Conservation (phyloP, 345 rosid genomes). For the Dipteronia sinensis region DNA sequence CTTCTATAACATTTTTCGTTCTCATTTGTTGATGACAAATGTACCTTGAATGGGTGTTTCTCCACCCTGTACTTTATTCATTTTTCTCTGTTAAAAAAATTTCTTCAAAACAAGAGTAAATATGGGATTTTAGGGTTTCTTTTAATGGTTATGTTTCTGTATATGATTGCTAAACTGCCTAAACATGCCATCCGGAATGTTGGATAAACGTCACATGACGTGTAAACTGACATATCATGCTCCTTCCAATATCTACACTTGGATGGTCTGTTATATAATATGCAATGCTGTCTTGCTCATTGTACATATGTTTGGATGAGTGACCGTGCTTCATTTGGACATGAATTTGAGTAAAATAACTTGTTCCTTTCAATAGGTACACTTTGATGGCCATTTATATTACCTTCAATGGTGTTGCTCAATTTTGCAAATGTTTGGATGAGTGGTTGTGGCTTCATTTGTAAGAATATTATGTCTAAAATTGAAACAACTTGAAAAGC, state of each 20-base stretch:
- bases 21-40: neutral
- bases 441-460: neutral
- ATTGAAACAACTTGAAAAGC: neutral
- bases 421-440: slow-evolving; percentile 1
- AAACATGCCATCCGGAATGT: neutral
- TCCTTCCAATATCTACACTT: neutral
- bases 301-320: neutral
- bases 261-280: neutral
- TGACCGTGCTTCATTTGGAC: neutral
- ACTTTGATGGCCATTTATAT: neutral
- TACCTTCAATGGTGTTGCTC: neutral
- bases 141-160: neutral
- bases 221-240: neutral
- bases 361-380: neutral
- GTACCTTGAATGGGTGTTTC: neutral
- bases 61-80: neutral
- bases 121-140: neutral
- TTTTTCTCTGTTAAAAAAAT: neutral
- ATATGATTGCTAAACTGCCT: neutral
- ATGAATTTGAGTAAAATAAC: neutral
- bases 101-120: neutral
- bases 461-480: neutral
- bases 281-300: neutral
- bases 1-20: neutral
- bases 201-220: neutral